Evolutionary conservation across 768 basidiomycete species (phyloP).

Genomic region (Boletales sp.): DNA sequence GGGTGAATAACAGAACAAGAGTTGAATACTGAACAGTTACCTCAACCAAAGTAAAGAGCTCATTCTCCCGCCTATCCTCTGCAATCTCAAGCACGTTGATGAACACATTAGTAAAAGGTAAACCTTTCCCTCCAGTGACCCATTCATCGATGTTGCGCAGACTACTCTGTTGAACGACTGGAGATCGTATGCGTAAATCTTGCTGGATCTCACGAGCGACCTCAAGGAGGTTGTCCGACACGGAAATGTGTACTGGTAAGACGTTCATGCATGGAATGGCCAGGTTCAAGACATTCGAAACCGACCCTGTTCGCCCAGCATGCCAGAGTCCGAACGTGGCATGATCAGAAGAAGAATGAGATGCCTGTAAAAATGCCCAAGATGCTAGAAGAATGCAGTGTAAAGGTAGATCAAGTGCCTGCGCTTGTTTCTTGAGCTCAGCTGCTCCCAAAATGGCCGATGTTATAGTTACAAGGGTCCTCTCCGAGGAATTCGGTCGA

Average conservation of each 20-base stretch:
- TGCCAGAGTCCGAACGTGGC: slow-evolving; percentile 48
- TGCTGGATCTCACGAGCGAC: slow-evolving; percentile 32
- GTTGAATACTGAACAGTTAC: slow-evolving; percentile 22
- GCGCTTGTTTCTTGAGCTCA: slow-evolving; percentile 45
- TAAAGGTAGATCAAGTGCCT: slow-evolving; percentile 32
- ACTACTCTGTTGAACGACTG: slow-evolving; percentile 40
- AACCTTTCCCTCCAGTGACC: slow-evolving; percentile 26
- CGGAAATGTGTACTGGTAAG: slow-evolving; percentile 35
- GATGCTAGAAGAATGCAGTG: slow-evolving; percentile 41
- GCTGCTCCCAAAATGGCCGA: slow-evolving; percentile 41
- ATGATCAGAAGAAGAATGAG: slow-evolving; percentile 21
- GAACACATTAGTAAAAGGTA: slow-evolving; percentile 40
- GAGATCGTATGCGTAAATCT: slow-evolving; percentile 35
- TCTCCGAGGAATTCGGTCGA: background rate
- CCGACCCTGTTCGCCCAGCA: slow-evolving; percentile 37
- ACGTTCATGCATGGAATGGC: slow-evolving; percentile 46
- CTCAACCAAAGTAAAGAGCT: slow-evolving; percentile 31
- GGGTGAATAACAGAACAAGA: background rate
- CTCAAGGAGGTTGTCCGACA: slow-evolving; percentile 18
- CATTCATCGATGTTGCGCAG: slow-evolving; percentile 35
- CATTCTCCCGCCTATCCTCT: slow-evolving; percentile 13
- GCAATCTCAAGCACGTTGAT: slow-evolving; percentile 41
- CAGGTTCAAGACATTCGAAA: slow-evolving; percentile 35
- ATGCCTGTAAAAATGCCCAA: slow-evolving; percentile 40
- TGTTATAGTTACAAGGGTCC: slow-evolving; percentile 28